Evolutionary conservation across 257 asterid species (phyloP).

Genomic region (Solanum peruvianum): DNA sequence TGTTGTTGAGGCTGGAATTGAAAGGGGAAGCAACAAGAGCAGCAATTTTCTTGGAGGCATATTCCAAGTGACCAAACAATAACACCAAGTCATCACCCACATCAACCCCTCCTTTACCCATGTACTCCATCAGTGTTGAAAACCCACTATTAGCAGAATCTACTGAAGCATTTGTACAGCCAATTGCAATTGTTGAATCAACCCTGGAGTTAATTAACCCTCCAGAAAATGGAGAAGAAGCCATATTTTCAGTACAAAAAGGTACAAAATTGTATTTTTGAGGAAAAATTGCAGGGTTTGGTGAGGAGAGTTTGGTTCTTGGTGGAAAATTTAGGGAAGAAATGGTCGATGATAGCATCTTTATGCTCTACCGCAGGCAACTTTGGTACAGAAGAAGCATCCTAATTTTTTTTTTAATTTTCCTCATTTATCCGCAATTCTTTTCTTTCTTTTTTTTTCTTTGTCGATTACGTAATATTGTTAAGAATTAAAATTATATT

Average conservation of each 20-base stretch:
- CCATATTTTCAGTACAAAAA: slow-evolving; percentile 26
- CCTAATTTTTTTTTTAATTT: neutral
- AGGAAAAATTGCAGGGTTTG: slow-evolving; percentile 11
- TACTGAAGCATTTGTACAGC: neutral
- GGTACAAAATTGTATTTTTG: slow-evolving; percentile 9
- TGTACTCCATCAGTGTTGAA: slow-evolving; percentile 57
- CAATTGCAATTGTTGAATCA: slow-evolving; percentile 11
- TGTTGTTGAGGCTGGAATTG: slow-evolving; percentile 39
- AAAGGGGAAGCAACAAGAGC: slow-evolving; percentile 94
- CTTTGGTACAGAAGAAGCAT: neutral
- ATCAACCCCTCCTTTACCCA: slow-evolving; percentile 48
- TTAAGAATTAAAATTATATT: no score
- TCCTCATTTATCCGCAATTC: neutral
- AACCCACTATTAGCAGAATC: slow-evolving; percentile 19
- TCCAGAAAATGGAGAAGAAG: slow-evolving; percentile 13
- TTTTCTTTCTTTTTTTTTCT: no score
- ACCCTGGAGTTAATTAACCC: slow-evolving; percentile 32
- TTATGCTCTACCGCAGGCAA: neutral
- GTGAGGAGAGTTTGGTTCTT: slow-evolving; percentile 15
- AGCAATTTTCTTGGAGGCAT: slow-evolving; percentile 77
- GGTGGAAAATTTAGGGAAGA: slow-evolving; percentile 19
- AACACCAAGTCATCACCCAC: slow-evolving; percentile 67
- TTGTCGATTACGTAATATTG: no score
- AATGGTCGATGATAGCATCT: slow-evolving; percentile 37
- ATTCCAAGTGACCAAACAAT: slow-evolving; percentile 55